Base-by-base conservation (phyloP, 352 stramenopile species). In the Phytophthora litchii region DNA sequence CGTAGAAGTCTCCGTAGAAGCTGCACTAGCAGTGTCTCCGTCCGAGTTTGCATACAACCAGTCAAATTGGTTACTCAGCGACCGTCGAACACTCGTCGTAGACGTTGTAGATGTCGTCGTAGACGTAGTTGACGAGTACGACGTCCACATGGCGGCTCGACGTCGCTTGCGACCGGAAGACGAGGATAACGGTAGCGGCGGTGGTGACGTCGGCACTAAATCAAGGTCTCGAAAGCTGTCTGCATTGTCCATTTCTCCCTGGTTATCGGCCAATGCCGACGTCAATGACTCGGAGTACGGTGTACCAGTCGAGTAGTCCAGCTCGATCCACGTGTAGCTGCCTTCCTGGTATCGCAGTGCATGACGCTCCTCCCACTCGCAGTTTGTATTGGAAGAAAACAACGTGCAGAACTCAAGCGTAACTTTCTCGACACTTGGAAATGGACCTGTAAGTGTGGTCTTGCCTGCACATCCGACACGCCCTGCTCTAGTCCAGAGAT, bases 241-340 rank as follows among this genome's bases (percentile, higher is more conserved):
- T 17, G 42, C 67, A 37, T 60, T 65, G 40, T 68, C 70, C 49
- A 67, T 55, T 35, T 59, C 55, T 21, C 65, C 73, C 34, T 69
- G 72, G 23, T 64, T 80, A 38, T 71, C 52, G 11, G 62, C 54
- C n/a, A 79, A 29, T n/a, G 60, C 56, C 23, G 51, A 60, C 2
- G 65, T 79, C 3, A 79, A 62, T 20, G 73, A 67, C 51, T 82
- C 72, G 11, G 70, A 64, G 35, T 80, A 83, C 8, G 59, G 71
- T 45, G 61, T 75, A 4, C 76, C 71, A 44, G 59, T 82, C 6
- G 70, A 83, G 56, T 88, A 80, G 32, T 86, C 65, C 10, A 84
- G 66, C 41, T 91, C 78, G 38, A 91, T 88, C 74, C 77, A 91
- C 50, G 75, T 88, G 66, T 78, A 91, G 46, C 81, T 91, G 50